These are phyloP conservation scores for Amniculicola lignicola DNA, from an alignment of 495 filamentous ascomycete species.

Conservation along the genomic window DNA sequence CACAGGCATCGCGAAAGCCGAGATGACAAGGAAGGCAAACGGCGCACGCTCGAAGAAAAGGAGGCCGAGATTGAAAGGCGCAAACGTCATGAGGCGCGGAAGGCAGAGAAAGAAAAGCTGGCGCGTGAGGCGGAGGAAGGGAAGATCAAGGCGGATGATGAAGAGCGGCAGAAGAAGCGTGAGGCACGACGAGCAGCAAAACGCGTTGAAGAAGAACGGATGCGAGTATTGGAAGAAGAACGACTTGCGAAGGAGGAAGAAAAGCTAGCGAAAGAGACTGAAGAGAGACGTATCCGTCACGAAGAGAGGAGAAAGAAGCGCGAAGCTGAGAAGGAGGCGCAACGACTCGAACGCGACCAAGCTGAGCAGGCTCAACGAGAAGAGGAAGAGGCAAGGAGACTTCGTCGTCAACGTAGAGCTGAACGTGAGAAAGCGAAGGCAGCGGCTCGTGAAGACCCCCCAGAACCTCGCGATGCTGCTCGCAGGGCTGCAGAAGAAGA, in stretches of 20 bases:
- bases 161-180: slow-evolving; percentile 69
- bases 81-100: slow-evolving; percentile 15
- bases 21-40: slow-evolving; percentile 27
- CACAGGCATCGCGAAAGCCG: slow-evolving; percentile 21
- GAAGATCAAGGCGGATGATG: slow-evolving; percentile 62
- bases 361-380: slow-evolving; percentile 1
- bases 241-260: neutral
- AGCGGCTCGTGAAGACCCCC: neutral
- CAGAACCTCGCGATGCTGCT: slow-evolving; percentile 27
- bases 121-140: slow-evolving; percentile 50
- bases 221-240: no score
- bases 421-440: slow-evolving; percentile 22
- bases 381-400: slow-evolving; percentile 7
- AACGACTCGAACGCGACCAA: neutral
- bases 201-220: slow-evolving; percentile 6
- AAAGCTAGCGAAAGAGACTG: neutral
- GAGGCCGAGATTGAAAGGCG: slow-evolving; percentile 27
- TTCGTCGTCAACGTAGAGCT: slow-evolving; percentile 14
- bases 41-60: slow-evolving; percentile 15
- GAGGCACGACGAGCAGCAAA: slow-evolving; percentile 45
- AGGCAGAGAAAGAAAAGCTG: slow-evolving; percentile 10
- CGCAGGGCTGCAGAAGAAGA: slow-evolving; percentile 32
- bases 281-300: neutral
- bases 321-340: slow-evolving; percentile 10
- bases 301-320: slow-evolving; percentile 10